These are phyloP conservation scores for Rhizopogon salebrosus DNA, from an alignment of 768 basidiomycete genomes.

Conservation along the genomic window DNA sequence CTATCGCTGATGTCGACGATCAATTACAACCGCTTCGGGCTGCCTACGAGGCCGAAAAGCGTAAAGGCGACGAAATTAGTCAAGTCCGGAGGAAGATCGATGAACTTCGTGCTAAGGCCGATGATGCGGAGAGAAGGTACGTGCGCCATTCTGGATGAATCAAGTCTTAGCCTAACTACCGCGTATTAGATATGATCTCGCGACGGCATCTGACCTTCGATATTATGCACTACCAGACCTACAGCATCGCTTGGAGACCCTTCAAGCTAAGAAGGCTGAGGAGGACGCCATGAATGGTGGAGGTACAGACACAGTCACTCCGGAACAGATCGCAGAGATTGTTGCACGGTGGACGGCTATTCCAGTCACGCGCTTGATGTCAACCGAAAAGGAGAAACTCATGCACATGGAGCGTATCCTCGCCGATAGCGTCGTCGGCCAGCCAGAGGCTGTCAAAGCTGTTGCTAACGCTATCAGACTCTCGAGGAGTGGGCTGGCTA, in stretches of 20 bases:
- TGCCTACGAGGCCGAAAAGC: conserved; percentile 84
- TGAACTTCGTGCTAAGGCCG: conserved; percentile 85
- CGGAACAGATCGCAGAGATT: conserved; percentile 92
- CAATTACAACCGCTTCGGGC: conserved; percentile 77
- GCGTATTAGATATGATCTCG: conserved; percentile 55
- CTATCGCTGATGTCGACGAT: conserved; percentile 80
- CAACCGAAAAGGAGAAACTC: conserved; percentile 88
- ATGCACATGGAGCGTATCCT: conserved; percentile 84
- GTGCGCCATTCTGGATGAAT: conserved; percentile 13
- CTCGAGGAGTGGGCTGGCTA: conserved; percentile 90
- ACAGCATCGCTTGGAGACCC: conserved; percentile 61
- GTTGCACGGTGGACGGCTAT: conserved; percentile 92
- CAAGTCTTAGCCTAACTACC: not conserved
- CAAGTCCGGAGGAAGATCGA: conserved; percentile 77
- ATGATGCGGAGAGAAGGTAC: conserved; percentile 86
- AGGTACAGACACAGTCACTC: conserved; percentile 67
- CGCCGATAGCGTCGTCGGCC: conserved; percentile 75
- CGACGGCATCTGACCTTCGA: conserved; percentile 79
- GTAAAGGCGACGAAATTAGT: conserved; percentile 75
- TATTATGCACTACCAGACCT: conserved; percentile 93
- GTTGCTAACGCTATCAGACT: conserved; percentile 92
- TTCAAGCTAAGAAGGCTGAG: conserved; percentile 70
- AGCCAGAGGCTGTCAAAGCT: conserved; percentile 85
- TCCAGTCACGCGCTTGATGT: conserved; percentile 81
- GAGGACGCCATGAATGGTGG: conserved; percentile 50